Base-by-base conservation (phyloP, 371 early-diverging fungal species). In the Blastocladiella emersonii region DNA sequence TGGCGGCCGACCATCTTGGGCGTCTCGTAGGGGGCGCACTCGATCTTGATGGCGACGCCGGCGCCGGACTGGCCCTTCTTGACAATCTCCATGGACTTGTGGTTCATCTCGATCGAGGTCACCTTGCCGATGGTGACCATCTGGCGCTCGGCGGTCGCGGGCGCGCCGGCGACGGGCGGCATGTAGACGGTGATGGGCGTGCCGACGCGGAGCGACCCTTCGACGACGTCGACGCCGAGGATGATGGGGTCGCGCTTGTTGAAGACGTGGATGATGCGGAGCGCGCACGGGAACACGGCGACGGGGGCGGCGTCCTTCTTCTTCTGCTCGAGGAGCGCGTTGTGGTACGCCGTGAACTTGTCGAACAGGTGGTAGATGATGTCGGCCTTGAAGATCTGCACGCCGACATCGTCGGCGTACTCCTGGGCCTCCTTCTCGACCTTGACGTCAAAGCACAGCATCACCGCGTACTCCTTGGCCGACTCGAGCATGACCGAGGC, bases 321-420 rank as follows among this genome's bases (percentile, higher is more conserved):
- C 73, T 87, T 90, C 72, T 89, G 85, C 71, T 95, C 92, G 56
- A 78, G 68, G 41, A 95, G 72, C 35, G 81, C 64, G 37, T 84
- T 77, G 64, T 77, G 80, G 73, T 95, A 90, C 37, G 86, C 86
- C 17, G 89, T 91, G 75, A 92, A 99, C 64, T 84, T 78, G 74
- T 99, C 99, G 67, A 98, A 94, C 84, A 99, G 82, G 73, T 99
- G 98, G 75, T 99, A 99, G 72, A 99, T 99, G 70, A 99, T 99
- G 66, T 99, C 95, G 34, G 99, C 99, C 65, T 80, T 85, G 78
- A 99, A 98, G 34, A 99, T 76, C 77, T 85, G 91, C 63, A 99
- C 83, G 36, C 95, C 93, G 59, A 92, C 56, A 61, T 93, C 90
- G 32, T 97, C 88, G 0, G 99, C 99, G 74, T 95, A 64, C 34